Percentiles rank a stretch among this genome's conserved stretches.
These are phyloP conservation scores for Mercurialis annua DNA, from an alignment of 345 rosid genomes.

Conservation along the genomic window DNA sequence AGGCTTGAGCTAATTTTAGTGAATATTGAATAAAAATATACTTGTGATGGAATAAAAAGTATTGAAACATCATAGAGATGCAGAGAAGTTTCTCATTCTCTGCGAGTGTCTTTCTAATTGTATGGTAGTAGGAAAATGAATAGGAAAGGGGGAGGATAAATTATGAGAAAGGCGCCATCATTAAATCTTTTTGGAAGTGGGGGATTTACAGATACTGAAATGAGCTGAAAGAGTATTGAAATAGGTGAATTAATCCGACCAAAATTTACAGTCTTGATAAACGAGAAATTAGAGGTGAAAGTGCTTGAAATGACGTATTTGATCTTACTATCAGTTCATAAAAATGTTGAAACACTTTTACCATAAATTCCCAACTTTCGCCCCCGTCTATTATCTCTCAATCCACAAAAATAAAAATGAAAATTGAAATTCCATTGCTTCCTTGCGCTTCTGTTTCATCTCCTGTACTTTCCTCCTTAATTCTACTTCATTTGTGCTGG, in stretches of 20 bases:
- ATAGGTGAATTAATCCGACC: not conserved
- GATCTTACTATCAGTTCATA: not conserved
- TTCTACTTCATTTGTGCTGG: not conserved
- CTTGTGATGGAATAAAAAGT: not conserved
- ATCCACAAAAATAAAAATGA: not conserved
- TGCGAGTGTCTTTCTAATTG: not conserved
- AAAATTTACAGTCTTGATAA: not conserved
- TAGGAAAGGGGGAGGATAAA: not conserved
- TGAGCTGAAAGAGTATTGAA: not conserved
- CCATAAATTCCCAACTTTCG: not conserved
- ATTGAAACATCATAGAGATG: not conserved
- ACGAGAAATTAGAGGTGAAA: not conserved
- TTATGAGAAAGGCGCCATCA: not conserved
- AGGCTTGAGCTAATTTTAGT: conserved; percentile 2
- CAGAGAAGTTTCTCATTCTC: not conserved
- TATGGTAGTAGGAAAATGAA: not conserved
- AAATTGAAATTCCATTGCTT: not conserved
- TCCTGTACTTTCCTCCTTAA: no score
- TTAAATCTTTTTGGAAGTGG: not conserved
- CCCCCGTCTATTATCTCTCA: not conserved
- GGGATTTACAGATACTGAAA: not conserved
- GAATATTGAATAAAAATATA: not conserved
- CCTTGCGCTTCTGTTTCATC: not conserved
- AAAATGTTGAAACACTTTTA: not conserved
- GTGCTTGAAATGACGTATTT: not conserved